Percentiles rank a stretch among this genome's conserved stretches.
phyloP scores from a whole-genome alignment of 805 yeast genomes.

The Kodamaea leandrae region DNA sequence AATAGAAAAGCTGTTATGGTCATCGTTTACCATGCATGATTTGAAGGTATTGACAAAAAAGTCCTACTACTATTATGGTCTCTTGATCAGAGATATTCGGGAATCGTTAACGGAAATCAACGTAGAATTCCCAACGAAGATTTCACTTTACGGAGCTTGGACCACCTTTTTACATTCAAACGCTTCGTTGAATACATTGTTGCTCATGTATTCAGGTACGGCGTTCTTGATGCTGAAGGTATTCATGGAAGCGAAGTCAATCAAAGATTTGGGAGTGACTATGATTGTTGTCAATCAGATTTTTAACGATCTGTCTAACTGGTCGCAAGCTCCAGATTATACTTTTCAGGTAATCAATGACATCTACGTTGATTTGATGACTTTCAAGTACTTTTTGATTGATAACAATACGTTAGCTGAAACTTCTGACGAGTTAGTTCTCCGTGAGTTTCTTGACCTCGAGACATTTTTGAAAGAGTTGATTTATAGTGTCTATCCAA shows the following conservation, averaged over 20 bases:
- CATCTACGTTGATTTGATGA: slow-evolving; percentile 22
- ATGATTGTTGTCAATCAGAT: slow-evolving; percentile 19
- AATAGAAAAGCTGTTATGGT: slow-evolving; percentile 10
- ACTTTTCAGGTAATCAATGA: slow-evolving; percentile 28
- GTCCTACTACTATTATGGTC: slow-evolving; percentile 34
- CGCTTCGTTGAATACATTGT: slow-evolving; percentile 31
- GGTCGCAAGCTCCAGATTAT: slow-evolving; percentile 34
- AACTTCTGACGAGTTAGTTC: slow-evolving; percentile 7
- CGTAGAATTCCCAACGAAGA: slow-evolving; percentile 36
- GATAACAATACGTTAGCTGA: slow-evolving; percentile 11
- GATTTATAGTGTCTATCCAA: slow-evolving; percentile 26
- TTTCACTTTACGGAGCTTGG: slow-evolving; percentile 37
- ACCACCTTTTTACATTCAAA: slow-evolving; percentile 32
- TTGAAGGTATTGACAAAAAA: slow-evolving; percentile 29
- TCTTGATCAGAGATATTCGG: slow-evolving; percentile 33
- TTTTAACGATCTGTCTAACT: slow-evolving; percentile 22
- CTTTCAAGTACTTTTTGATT: slow-evolving; percentile 25
- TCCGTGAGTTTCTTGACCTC: slow-evolving; percentile 23
- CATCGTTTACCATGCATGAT: slow-evolving; percentile 29
- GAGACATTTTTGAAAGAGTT: slow-evolving; percentile 29
- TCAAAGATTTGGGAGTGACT: slow-evolving; percentile 20
- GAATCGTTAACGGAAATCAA: slow-evolving; percentile 29
- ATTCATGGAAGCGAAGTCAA: slow-evolving; percentile 20
- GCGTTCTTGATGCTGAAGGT: slow-evolving; percentile 28
- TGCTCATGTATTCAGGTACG: slow-evolving; percentile 35